Evolutionary conservation across 208 protist species (phyloP), one percentile per base, ranked within the genome.

Genomic region (Porcisia hertigi): DNA sequence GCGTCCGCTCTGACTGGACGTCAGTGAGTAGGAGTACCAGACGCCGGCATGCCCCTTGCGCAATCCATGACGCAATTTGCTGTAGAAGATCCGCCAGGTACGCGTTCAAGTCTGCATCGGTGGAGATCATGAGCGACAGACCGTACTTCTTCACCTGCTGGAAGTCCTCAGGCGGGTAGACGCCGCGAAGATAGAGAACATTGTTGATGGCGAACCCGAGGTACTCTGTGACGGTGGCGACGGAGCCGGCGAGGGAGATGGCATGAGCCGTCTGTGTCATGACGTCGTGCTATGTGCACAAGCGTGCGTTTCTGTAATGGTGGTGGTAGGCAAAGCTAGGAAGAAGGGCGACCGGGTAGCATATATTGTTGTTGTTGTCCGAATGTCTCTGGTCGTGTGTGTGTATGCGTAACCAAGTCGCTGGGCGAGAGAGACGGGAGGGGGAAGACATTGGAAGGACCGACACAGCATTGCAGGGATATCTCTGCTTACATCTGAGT

Each of bases 141-240:
- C 98, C 98, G 84, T 99, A 99, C 85, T 99, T 98, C 36, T 84
- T 93, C 54, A 98, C 91, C 54, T 86, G 75, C 20, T 89, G 79
- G 79, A 99, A 99, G 53, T 79, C 81, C n/a, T 99, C 97, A 2
- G 97, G 85, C 25, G 98, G 98, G 90, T 99, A 99, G 65, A 99
- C 94, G 20, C 98, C 98, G 25, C 99, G 96, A 83, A 99, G 98
- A 84, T 98, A 99, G 65, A 99, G 87, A 78, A 98, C 97, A 67
- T 65, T 90, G 81, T 98, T 98, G 52, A 98, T 93, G 18, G 92
- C 87, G 71, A 98, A 98, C 34, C 89, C 93, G 84, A 99, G 99
- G 80, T 99, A 99, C 86, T 99, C 99, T 7, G 97, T 97, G 55
- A 99, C 98, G 41, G 98, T 98, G n/a, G 96, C 90, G 4, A 98